These are phyloP conservation scores for Haplosporangium sp. DNA, from an alignment of 371 early-diverging fungal species.

Conservation along the genomic window DNA sequence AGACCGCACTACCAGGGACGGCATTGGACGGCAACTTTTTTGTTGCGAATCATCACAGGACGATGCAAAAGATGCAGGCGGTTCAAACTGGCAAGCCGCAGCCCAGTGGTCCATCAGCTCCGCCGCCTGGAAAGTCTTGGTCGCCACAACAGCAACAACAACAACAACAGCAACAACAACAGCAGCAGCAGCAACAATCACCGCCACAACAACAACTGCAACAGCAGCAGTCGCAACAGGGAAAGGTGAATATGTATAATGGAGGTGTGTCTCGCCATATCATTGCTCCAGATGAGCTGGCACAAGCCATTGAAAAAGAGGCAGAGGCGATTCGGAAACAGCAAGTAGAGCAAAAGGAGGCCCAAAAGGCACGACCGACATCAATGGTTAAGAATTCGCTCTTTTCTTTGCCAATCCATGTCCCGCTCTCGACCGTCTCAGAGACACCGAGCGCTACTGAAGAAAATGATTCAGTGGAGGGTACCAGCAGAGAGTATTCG, in stretches of 20 bases:
- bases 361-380: slow-evolving; percentile 34
- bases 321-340: slow-evolving; percentile 26
- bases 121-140: slow-evolving; percentile 17
- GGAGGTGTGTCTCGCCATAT: slow-evolving; percentile 48
- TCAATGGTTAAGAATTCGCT: slow-evolving; percentile 30
- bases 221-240: slow-evolving; percentile 26
- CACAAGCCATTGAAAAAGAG: slow-evolving; percentile 42
- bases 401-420: slow-evolving; percentile 4
- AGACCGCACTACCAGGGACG: slow-evolving; percentile 12
- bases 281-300: slow-evolving; percentile 43
- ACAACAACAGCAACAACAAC: slow-evolving; percentile 23
- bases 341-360: slow-evolving; percentile 27
- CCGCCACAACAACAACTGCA: slow-evolving; percentile 32
- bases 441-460: slow-evolving; percentile 12
- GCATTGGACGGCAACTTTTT: slow-evolving; percentile 38
- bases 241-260: slow-evolving; percentile 28
- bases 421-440: slow-evolving; percentile 26
- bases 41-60: slow-evolving; percentile 47
- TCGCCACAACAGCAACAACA: slow-evolving; percentile 28
- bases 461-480: not conserved
- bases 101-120: slow-evolving; percentile 13
- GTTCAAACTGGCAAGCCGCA: slow-evolving; percentile 13
- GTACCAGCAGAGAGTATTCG: not conserved
- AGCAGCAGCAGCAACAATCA: slow-evolving; percentile 11
- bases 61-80: slow-evolving; percentile 43